phyloP scores from a whole-genome alignment of 352 stramenopile genomes.

The Globisporangium apiculatum region DNA sequence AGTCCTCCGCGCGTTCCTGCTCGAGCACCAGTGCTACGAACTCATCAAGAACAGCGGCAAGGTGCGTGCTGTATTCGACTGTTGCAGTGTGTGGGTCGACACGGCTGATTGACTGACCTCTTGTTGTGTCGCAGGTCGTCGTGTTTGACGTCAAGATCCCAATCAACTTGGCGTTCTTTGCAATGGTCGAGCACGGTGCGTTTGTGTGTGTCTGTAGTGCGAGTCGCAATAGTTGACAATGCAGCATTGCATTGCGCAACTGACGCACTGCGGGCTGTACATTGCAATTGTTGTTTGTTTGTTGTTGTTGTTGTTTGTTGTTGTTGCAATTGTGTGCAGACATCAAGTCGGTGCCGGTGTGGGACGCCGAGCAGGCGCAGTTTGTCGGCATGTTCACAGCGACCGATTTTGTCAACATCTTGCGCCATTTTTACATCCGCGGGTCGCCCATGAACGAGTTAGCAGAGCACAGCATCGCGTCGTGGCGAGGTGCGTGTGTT shows the following conservation, averaged over 20 bases:
- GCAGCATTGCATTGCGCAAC: no score
- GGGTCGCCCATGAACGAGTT: conserved; percentile 87
- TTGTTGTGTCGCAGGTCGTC: conserved; percentile 56
- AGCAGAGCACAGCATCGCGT: conserved; percentile 81
- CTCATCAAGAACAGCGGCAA: conserved; percentile 96
- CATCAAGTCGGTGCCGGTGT: conserved; percentile 96
- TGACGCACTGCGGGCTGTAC: no score
- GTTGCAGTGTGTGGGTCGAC: no score
- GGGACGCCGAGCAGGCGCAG: conserved; percentile 91
- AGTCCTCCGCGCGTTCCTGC: conserved; percentile 88
- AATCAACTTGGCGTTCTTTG: conserved; percentile 98
- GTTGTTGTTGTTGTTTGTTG: neutral
- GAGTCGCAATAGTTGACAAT: no score
- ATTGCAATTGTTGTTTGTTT: no score
- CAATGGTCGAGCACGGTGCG: conserved; percentile 97
- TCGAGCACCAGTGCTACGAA: conserved; percentile 90
- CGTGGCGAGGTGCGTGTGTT: conserved; percentile 54
- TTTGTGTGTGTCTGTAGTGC: neutral
- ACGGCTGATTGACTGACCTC: neutral
- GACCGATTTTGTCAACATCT: conserved; percentile 97
- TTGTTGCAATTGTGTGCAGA: conserved; percentile 39
- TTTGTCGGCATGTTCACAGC: conserved; percentile 98
- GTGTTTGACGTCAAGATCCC: conserved; percentile 99
- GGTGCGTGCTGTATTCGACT: conserved; percentile 10
- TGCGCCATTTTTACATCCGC: conserved; percentile 91